Conservation (phyloP, 441 rosid genomes). For the Mallotus japonicus region DNA sequence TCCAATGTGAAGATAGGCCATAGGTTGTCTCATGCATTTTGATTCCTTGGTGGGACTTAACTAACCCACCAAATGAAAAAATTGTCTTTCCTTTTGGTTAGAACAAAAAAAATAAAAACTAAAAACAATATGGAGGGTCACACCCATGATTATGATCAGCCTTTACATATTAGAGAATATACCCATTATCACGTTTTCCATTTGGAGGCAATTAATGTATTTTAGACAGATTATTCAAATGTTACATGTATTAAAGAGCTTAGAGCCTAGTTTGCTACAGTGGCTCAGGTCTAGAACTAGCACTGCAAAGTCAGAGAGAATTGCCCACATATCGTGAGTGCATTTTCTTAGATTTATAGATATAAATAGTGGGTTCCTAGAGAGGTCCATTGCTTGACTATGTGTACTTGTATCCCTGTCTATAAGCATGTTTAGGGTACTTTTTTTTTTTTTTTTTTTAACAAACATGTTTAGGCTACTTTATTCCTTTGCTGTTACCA, state of each 20-base stretch:
- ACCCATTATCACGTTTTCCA: neutral
- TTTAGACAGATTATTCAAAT: too few relatives aligned
- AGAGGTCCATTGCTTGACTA: constrained; percentile 10
- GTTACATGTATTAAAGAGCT: neutral
- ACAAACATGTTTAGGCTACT: neutral
- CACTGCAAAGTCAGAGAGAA: constrained; percentile 8
- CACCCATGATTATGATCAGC: too few relatives aligned
- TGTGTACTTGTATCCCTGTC: too few relatives aligned
- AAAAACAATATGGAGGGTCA: too few relatives aligned
- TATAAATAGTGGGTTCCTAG: neutral
- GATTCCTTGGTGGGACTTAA: constrained; percentile 10
- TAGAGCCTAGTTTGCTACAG: neutral
- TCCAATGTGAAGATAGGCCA: constrained; percentile 12
- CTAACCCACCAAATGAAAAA: too few relatives aligned
- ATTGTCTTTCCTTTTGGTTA: too few relatives aligned
- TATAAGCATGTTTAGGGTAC: neutral
- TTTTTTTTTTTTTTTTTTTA: neutral
- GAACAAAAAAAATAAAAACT: too few relatives aligned
- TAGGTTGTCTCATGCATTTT: constrained; percentile 16
- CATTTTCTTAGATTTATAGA: neutral
- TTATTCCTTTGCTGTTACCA: neutral
- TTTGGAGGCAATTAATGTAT: neutral
- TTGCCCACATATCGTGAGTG: neutral
- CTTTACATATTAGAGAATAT: neutral
- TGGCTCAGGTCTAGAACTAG: neutral